Percentiles rank a stretch among this genome's conserved stretches.
Evolutionary conservation across 2,329 filamentous ascomycete species (phyloP).

Genomic region (Gnomoniopsis sp.): DNA sequence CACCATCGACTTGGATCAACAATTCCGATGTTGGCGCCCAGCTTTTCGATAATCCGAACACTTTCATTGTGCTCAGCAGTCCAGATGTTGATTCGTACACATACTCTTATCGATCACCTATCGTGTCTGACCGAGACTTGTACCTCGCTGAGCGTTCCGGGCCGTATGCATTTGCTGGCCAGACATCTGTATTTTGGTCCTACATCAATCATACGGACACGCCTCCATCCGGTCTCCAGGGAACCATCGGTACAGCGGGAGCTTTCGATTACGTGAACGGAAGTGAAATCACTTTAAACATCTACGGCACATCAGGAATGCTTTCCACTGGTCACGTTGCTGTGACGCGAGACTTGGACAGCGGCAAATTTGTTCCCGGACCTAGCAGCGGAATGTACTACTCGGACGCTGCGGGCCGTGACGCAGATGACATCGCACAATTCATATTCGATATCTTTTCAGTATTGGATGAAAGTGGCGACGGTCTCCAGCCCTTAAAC

Average conservation of each 20-base stretch:
- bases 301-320: slow-evolving; percentile 55
- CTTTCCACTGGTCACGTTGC: slow-evolving; percentile 44
- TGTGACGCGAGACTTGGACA: slow-evolving; percentile 28
- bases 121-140: slow-evolving; percentile 36
- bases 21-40: slow-evolving; percentile 45
- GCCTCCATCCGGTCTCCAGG: slow-evolving; percentile 42
- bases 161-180: slow-evolving; percentile 49
- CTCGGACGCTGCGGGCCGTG: slow-evolving; percentile 36
- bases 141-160: slow-evolving; percentile 48
- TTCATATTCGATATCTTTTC: slow-evolving; percentile 51
- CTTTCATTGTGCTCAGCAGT: slow-evolving; percentile 45
- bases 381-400: slow-evolving; percentile 43
- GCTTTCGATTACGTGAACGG: slow-evolving; percentile 34
- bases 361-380: slow-evolving; percentile 39
- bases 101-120: slow-evolving; percentile 43
- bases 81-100: slow-evolving; percentile 43
- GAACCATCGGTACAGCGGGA: slow-evolving; percentile 48
- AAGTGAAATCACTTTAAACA: slow-evolving; percentile 51
- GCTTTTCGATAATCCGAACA: slow-evolving; percentile 55
- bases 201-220: slow-evolving; percentile 38
- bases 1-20: slow-evolving; percentile 42
- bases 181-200: slow-evolving; percentile 52
- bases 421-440: slow-evolving; percentile 43
- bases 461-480: slow-evolving; percentile 33
- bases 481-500: slow-evolving; percentile 43